Conservation (phyloP, 1,284 basidiomycete species). For the Cystobasidiaceae sp. region DNA sequence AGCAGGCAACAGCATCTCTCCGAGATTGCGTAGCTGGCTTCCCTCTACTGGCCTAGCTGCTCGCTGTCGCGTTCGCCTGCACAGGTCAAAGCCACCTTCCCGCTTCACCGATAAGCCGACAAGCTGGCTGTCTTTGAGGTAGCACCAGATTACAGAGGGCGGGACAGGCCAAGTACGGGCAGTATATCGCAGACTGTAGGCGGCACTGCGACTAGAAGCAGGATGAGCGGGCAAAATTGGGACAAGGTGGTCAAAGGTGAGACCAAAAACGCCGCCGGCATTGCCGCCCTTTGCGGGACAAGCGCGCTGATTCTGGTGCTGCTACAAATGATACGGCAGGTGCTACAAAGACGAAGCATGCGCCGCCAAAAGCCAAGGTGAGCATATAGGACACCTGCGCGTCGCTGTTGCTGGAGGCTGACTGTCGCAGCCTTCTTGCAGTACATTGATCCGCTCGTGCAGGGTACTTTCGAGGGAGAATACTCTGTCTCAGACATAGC, state of each 20-base stretch:
- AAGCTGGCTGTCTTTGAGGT: constrained; percentile 19
- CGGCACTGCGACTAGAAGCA: constrained; percentile 3
- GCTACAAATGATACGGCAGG: constrained; percentile 1
- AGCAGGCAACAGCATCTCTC: too few species aligned
- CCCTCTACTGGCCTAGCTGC: too few species aligned
- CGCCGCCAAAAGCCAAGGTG: constrained; percentile 87
- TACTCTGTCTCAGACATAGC: constrained; percentile 87
- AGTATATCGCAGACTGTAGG: constrained; percentile 9
- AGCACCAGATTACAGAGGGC: neutral
- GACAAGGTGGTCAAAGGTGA: constrained; percentile 16
- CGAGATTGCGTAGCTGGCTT: too few species aligned
- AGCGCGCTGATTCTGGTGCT: neutral
- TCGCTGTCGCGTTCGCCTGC: too few species aligned
- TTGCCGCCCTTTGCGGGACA: too few species aligned
- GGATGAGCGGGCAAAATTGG: constrained; percentile 15
- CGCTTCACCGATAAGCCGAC: neutral
- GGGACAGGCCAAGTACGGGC: neutral
- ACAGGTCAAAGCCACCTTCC: too few species aligned
- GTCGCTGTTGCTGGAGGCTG: neutral
- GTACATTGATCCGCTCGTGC: constrained; percentile 78
- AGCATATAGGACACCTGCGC: constrained; percentile 7
- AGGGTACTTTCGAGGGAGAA: constrained; percentile 88
- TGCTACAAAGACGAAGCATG: constrained; percentile 75
- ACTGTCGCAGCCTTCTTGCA: constrained; percentile 27
- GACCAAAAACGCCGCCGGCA: too few species aligned